Conservation (phyloP, 805 yeast genomes). For the Pichia thaimueangensis region DNA sequence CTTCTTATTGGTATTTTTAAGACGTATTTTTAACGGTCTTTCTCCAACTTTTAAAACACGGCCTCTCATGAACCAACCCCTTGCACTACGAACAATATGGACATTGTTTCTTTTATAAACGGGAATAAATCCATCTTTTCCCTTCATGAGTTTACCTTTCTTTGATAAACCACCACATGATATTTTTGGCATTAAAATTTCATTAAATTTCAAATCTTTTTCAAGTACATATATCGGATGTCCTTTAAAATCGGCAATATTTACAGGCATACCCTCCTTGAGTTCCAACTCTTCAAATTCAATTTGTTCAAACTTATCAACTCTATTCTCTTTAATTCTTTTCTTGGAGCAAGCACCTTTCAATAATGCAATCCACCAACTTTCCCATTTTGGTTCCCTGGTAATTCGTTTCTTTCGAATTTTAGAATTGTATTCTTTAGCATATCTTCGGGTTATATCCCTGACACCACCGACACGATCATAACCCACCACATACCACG, state of each 20-base stretch:
- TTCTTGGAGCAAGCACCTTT: slow-evolving; percentile 25
- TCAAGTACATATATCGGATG: slow-evolving; percentile 86
- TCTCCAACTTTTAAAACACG: slow-evolving; percentile 66
- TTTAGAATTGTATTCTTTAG: slow-evolving; percentile 63
- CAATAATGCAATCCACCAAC: slow-evolving; percentile 56
- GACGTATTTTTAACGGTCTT: slow-evolving; percentile 50
- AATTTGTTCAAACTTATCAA: slow-evolving; percentile 51
- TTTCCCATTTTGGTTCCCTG: slow-evolving; percentile 44
- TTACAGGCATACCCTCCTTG: slow-evolving; percentile 83
- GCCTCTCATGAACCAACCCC: slow-evolving; percentile 83
- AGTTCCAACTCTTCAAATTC: slow-evolving; percentile 57
- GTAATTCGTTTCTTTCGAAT: slow-evolving; percentile 69
- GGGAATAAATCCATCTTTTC: slow-evolving; percentile 37
- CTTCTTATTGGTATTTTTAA: slow-evolving; percentile 18
- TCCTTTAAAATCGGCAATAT: slow-evolving; percentile 70
- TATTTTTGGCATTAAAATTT: slow-evolving; percentile 60
- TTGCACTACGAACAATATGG: slow-evolving; percentile 57
- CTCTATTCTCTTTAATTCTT: slow-evolving; percentile 21
- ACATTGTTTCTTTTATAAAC: slow-evolving; percentile 69
- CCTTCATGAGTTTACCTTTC: slow-evolving; percentile 32
- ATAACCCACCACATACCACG: slow-evolving; percentile 73
- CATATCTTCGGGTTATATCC: slow-evolving; percentile 84
- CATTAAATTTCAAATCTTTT: slow-evolving; percentile 64
- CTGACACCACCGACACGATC: slow-evolving; percentile 58
- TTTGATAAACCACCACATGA: slow-evolving; percentile 67